A percentile compares a stretch with the other conserved stretches of the same genome.
phyloP scores from a whole-genome alignment of 441 rosid genomes.

The Aleurites moluccanus region DNA sequence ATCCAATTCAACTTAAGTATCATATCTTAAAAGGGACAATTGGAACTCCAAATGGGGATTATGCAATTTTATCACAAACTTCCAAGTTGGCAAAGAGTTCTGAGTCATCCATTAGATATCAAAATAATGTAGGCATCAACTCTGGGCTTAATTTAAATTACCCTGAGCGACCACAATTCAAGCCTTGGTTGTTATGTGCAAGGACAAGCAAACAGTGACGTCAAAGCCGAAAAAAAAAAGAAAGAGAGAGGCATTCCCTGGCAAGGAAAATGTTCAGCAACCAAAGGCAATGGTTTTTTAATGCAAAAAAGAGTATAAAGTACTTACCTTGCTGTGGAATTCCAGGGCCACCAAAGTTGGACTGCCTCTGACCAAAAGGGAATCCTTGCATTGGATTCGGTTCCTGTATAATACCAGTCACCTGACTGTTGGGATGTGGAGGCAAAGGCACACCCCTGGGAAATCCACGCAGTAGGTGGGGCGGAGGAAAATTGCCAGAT shows the following conservation, averaged over 20 bases:
- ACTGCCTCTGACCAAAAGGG: constrained; percentile 62
- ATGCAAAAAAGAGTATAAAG: constrained; percentile 5
- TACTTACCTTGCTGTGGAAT: constrained; percentile 57
- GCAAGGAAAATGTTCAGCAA: background rate
- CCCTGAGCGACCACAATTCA: background rate
- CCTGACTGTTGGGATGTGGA: constrained; percentile 56
- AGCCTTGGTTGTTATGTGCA: too few species aligned
- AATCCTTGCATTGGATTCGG: constrained; percentile 61
- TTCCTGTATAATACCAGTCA: constrained; percentile 58
- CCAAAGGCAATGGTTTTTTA: background rate
- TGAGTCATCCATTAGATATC: background rate
- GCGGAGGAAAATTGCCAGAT: constrained; percentile 57
- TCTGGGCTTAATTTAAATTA: background rate
- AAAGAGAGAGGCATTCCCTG: background rate
- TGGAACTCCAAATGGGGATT: background rate
- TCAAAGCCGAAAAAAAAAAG: background rate
- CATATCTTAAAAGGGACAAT: background rate
- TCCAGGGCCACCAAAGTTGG: constrained; percentile 47
- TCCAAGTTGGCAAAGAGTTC: background rate
- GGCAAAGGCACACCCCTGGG: constrained; percentile 45
- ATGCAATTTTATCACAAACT: background rate
- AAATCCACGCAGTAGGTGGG: constrained; percentile 60
- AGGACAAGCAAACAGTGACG: background rate
- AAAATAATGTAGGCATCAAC: background rate
- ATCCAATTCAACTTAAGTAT: background rate